Evolutionary conservation across 1,284 basidiomycete species (phyloP).

Genomic region (Apiotrichum porosum): DNA sequence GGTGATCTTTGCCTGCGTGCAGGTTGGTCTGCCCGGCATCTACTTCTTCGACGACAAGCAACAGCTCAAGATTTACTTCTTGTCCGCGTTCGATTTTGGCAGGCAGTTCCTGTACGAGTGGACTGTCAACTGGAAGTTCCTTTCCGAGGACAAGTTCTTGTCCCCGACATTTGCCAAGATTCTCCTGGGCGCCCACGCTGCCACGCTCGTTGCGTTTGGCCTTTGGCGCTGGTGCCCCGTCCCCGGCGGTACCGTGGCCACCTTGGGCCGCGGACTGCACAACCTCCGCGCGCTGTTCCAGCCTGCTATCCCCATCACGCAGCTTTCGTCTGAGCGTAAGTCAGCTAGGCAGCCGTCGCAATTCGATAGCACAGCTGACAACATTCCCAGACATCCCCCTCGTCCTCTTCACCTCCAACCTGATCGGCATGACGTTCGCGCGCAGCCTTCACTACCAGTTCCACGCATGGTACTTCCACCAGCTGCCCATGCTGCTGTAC

Average conservation of each 20-base stretch:
- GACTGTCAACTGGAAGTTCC: constrained; percentile 97
- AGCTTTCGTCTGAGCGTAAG: constrained; percentile 29
- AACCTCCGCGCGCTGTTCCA: constrained; percentile 10
- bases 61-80: constrained; percentile 58
- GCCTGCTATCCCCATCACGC: constrained; percentile 6
- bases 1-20: constrained; percentile 53
- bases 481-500: constrained; percentile 71
- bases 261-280: constrained; percentile 59
- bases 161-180: constrained; percentile 59
- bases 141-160: constrained; percentile 70
- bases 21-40: constrained; percentile 60
- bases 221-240: constrained; percentile 64
- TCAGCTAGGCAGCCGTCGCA: too few species aligned
- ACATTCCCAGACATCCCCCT: constrained; percentile 65
- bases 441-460: constrained; percentile 99
- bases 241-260: constrained; percentile 57
- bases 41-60: constrained; percentile 56
- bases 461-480: constrained; percentile 95
- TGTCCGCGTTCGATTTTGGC: constrained; percentile 77
- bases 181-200: constrained; percentile 64
- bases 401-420: constrained; percentile 81
- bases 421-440: constrained; percentile 87
- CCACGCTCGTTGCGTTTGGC: constrained; percentile 62
- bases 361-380: too few species aligned
- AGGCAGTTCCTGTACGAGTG: constrained; percentile 89